These are phyloP conservation scores for Pythium angustatum DNA, from an alignment of 352 stramenopile species.

Conservation along the genomic window DNA sequence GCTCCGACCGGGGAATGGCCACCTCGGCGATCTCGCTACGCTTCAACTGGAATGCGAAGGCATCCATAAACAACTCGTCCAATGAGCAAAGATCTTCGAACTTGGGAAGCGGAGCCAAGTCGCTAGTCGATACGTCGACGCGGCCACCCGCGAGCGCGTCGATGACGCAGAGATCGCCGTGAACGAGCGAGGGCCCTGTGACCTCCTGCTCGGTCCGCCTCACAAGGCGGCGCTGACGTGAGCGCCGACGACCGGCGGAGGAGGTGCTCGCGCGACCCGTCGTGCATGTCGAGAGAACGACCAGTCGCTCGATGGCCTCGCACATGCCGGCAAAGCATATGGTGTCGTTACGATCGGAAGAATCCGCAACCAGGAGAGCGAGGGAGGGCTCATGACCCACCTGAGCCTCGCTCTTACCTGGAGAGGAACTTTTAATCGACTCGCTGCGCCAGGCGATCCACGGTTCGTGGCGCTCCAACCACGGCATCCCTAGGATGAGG, in stretches of 20 bases:
- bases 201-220: not conserved
- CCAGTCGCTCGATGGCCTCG: not conserved
- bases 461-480: constrained; percentile 20
- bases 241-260: not conserved
- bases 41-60: not conserved
- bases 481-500: constrained; percentile 29
- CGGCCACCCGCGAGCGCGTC: not conserved
- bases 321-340: not conserved
- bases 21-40: not conserved
- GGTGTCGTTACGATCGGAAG: not conserved
- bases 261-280: no score
- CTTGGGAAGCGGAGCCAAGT: not conserved
- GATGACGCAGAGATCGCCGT: not conserved
- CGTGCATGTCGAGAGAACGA: not conserved
- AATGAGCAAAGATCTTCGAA: not conserved
- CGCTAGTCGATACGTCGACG: not conserved
- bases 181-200: not conserved
- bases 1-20: not conserved
- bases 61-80: not conserved
- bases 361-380: not conserved
- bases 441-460: constrained; percentile 23
- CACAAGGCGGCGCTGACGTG: not conserved
- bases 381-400: constrained; percentile 22
- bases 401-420: constrained; percentile 5
- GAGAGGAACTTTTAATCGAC: constrained; percentile 16